Evolutionary conservation across 768 basidiomycete species (phyloP), one percentile per base, ranked within the genome.

Genomic region (Suillus sp.): DNA sequence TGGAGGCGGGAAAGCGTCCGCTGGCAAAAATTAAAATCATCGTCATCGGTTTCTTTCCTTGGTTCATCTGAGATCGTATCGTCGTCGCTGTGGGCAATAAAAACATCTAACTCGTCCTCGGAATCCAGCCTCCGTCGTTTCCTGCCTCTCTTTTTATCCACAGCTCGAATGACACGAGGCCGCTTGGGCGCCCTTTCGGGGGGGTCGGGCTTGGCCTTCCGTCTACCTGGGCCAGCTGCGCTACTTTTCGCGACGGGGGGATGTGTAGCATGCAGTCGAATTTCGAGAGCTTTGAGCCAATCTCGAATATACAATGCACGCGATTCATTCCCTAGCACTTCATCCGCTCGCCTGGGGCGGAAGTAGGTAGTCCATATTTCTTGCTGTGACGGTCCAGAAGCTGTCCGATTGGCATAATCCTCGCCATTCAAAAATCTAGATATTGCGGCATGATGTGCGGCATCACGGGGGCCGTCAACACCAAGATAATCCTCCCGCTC

Each of bases 271-370:
- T 47, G 55, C 22, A 83, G 74, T n/a, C 84, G 83, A 27, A 94
- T 68, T 65, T 86, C 84, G 14, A 92, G 81, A n/a, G 90, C 86
- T 30, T 75, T 75, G 55, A 96, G 79, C 94, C 94, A 96, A 58
- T 90, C 85, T 43, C 90, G 84, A 61, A 96, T 78, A 74, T 89
- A 92, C 32, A 80, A 68, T 1, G 93, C 89, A 56, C 85, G 84
- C 10, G 75, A 71, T 72, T 92, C 87, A 70, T 95, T 95, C 8
- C 92, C 92, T 1, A 96, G 79, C 4, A 95, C 86, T 64, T 95
- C 85, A 27, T 83, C 81, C 14, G 93, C 92, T 47, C 81, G 78
- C 59, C 81, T 82, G 30, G 95, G 95, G 22, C 84, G 86, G 84
- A 90, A 95, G 68, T 84, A 89, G 53, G 89, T 85, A 22, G 82